Base-by-base conservation (phyloP, 495 filamentous ascomycete species). In the Penicillium herquei region DNA sequence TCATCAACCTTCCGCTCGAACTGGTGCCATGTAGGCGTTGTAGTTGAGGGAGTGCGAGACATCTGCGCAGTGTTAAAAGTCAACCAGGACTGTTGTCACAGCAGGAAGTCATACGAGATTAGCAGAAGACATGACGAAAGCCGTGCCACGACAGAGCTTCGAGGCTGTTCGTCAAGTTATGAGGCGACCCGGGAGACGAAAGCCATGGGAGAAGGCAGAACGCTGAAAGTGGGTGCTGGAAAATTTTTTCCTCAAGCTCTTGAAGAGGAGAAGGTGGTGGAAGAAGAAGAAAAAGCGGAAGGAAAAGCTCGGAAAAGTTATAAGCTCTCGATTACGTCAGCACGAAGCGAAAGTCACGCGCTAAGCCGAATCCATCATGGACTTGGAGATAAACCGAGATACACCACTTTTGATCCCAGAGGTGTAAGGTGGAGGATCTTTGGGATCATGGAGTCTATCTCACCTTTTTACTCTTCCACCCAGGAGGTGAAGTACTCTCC, bases 1-100 rank as follows among this genome's bases (percentile, higher is more conserved):
- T 95, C 91, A 47, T 95, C 88, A 21, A 91, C 84, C 61, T 87
- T 89, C 70, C 81, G 77, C 63, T 92, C 88, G 73, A 96, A 97
- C 49, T 70, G 61, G 61, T 87, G 86, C 75, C 81, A 83, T 67
- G 78, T 74, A 48, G 87, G 85, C 69, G 81, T 87, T 33, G 87
- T 75, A 14, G 84, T 85, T 50, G 87, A 87, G 49, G 84, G 70
- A 57, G 78, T 76, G 49, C 84, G 82, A 61, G 85, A 86, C 72
- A 81, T 81, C 85, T 88, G 72, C 52, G 62, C 59, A 53, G 64
- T 68, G 74, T 78, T 75, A 77, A 75, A 72, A 73, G 56, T 55
- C 64, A 58, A 65, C 63, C 63, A 71, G 58, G 63, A 52, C 66
- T 64, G 59, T 69, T 57, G 58, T 57, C 61, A 68, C 61, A 60